A percentile compares a stretch with the other conserved stretches of the same genome.
Conservation (phyloP, 306 rosid genomes). For the Cicer cuneatum region DNA sequence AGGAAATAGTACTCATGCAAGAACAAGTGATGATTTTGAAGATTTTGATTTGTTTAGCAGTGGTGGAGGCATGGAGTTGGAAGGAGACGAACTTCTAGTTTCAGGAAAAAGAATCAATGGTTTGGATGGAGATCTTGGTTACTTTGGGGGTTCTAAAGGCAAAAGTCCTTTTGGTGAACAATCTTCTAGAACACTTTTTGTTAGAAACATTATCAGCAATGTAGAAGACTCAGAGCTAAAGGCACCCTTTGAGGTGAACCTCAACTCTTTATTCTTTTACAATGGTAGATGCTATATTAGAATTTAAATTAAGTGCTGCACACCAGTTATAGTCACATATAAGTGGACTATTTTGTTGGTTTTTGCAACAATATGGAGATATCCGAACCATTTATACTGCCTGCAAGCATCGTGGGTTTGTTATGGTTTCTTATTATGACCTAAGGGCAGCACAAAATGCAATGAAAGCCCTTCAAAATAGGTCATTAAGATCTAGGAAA, state of each 20-base stretch:
- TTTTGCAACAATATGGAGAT: conserved; percentile 73
- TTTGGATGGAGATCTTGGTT: conserved; percentile 55
- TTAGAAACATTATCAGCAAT: conserved; percentile 75
- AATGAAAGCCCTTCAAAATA: conserved; percentile 70
- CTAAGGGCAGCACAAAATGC: conserved; percentile 81
- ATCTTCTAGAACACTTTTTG: conserved; percentile 85
- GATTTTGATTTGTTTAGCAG: conserved; percentile 86
- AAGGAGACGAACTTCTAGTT: conserved; percentile 58
- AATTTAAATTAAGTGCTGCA: conserved; percentile 36
- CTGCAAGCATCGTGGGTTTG: conserved; percentile 84
- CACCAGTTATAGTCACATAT: conserved; percentile 27
- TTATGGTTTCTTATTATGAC: conserved; percentile 78
- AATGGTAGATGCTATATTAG: conserved; percentile 34
- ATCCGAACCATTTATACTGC: conserved; percentile 72
- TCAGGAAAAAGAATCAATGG: conserved; percentile 46
- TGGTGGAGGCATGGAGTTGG: conserved; percentile 85
- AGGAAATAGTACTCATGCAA: conserved; percentile 49
- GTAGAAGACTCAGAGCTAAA: conserved; percentile 75
- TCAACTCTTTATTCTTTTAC: conserved; percentile 42
- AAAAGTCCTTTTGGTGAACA: conserved; percentile 65
- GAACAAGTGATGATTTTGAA: conserved; percentile 62
- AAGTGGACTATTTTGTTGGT: conserved; percentile 45
- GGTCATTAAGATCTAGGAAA: conserved; percentile 64
- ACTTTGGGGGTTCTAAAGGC: conserved; percentile 57
- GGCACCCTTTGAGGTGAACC: conserved; percentile 78